Base-by-base conservation (phyloP, 139 green algal genomes). In the Chlorella sp. region DNA sequence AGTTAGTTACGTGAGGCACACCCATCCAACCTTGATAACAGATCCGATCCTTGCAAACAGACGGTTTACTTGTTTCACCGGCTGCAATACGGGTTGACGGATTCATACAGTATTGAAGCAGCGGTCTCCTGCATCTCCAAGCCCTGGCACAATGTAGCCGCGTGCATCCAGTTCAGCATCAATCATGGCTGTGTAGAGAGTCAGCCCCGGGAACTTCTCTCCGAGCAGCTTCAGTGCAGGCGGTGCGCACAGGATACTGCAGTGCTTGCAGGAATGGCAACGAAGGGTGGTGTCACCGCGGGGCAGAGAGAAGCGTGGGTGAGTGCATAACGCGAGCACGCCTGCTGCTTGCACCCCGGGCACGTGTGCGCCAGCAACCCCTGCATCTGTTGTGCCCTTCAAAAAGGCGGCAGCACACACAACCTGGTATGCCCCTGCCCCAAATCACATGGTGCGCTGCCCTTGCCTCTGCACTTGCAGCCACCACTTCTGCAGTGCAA, bases 51-150 rank as follows among this genome's bases (percentile, higher is more conserved):
- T n/a, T n/a, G n/a, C n/a, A n/a, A n/a, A n/a, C n/a, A n/a, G n/a
- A n/a, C n/a, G n/a, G n/a, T n/a, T n/a, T n/a, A n/a, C n/a, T n/a
- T n/a, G n/a, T n/a, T n/a, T n/a, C n/a, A n/a, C n/a, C n/a, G n/a
- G n/a, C n/a, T n/a, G n/a, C n/a, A n/a, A n/a, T n/a, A n/a, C n/a
- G n/a, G n/a, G n/a, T n/a, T n/a, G n/a, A n/a, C n/a, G 28, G 60
- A 16, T n/a, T 78, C 32, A 79, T 22, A 39, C 28, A 79, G n/a
- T 21, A 5, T 79, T 79, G 71, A 96, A 99, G 0, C 92, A 93
- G 24, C 97, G 90, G 90, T 99, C 97, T 0, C 97, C 97, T 2
- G 97, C 97, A 91, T 99, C 97, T 0, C 97, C 97, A 26, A 99
- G 89, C 2, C 97, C 97, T 3, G 97, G 97, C 0, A 99, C 78